Evolutionary conservation across 306 rosid genomes (phyloP).

Genomic region (Begonia fuchsioides): DNA sequence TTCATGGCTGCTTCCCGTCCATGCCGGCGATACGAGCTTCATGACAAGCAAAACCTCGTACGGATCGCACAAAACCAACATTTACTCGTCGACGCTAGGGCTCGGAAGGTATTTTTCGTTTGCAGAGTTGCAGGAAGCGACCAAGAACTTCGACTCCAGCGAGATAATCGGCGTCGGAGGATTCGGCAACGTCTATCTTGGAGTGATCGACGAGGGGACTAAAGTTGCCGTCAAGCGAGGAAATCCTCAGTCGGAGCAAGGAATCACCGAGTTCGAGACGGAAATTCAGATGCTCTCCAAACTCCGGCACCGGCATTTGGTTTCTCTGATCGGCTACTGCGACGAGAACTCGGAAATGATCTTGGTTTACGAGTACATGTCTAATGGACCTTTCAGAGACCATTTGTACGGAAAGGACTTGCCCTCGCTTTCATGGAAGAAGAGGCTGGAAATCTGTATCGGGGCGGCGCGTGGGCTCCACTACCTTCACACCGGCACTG

Average conservation of each 20-base stretch:
- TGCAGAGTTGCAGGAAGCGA: conserved; percentile 31
- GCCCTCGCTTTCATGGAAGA: conserved; percentile 26
- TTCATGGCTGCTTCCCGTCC: conserved; percentile 38
- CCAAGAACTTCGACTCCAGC: conserved; percentile 32
- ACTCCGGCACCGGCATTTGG: conserved; percentile 37
- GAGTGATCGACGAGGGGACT: conserved; percentile 25
- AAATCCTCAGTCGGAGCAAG: conserved; percentile 37
- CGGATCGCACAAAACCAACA: conserved; percentile 19
- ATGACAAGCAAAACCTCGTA: conserved; percentile 25
- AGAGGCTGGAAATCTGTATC: conserved; percentile 30
- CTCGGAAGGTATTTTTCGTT: conserved; percentile 33
- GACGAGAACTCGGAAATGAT: conserved; percentile 42
- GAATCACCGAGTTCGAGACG: conserved; percentile 35
- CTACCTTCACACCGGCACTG: conserved; percentile 38
- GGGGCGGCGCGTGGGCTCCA: conserved; percentile 41
- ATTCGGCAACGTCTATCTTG: conserved; percentile 34
- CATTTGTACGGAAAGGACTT: conserved; percentile 32
- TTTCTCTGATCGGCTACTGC: conserved; percentile 37
- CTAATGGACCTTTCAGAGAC: conserved; percentile 41
- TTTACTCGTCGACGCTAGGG: conserved; percentile 20
- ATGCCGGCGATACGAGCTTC: conserved; percentile 25
- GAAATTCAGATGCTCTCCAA: conserved; percentile 45
- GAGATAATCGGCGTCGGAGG: conserved; percentile 40
- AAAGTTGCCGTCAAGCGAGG: conserved; percentile 35
- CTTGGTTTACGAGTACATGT: conserved; percentile 38